Conservation (phyloP, 164 flowering plant species). For the Sextonia rubra region DNA sequence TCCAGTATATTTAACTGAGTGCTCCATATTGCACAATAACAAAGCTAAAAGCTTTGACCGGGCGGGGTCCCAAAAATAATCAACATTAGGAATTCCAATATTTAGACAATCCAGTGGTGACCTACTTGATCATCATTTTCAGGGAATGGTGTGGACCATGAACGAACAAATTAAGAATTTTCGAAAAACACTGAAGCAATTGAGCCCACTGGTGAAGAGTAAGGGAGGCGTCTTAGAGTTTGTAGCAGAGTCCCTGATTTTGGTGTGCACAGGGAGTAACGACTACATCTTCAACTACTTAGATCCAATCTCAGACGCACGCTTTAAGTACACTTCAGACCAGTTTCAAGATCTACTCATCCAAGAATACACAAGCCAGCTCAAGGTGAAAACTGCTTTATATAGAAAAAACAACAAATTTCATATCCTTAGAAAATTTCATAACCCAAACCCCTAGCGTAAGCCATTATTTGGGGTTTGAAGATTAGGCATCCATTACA, state of each 20-base stretch:
- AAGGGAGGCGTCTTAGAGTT: not conserved
- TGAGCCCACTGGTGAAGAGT: not conserved
- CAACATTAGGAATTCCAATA: too few species aligned
- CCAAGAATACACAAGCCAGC: constrained; percentile 4
- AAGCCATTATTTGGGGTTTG: too few species aligned
- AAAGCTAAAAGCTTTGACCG: too few species aligned
- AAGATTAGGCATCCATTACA: too few species aligned
- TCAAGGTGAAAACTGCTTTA: constrained; percentile 7
- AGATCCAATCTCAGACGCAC: not conserved
- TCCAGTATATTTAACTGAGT: too few species aligned
- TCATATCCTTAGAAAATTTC: too few species aligned
- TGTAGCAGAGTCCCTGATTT: constrained; percentile 12
- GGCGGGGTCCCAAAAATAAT: too few species aligned
- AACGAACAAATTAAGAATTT: constrained; percentile 9
- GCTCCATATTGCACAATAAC: too few species aligned
- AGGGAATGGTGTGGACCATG: constrained; percentile 9
- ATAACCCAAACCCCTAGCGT: too few species aligned
- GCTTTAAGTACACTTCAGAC: not conserved
- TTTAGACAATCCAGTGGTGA: too few species aligned
- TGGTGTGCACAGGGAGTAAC: constrained; percentile 10
- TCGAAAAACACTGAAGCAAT: not conserved
- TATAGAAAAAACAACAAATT: too few species aligned
- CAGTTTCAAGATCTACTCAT: constrained; percentile 3
- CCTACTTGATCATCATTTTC: not conserved
- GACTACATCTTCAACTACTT: constrained; percentile 8